Evolutionary conservation across 2,329 filamentous ascomycete species (phyloP).

Genomic region (Trichoderma atrobrunneum): DNA sequence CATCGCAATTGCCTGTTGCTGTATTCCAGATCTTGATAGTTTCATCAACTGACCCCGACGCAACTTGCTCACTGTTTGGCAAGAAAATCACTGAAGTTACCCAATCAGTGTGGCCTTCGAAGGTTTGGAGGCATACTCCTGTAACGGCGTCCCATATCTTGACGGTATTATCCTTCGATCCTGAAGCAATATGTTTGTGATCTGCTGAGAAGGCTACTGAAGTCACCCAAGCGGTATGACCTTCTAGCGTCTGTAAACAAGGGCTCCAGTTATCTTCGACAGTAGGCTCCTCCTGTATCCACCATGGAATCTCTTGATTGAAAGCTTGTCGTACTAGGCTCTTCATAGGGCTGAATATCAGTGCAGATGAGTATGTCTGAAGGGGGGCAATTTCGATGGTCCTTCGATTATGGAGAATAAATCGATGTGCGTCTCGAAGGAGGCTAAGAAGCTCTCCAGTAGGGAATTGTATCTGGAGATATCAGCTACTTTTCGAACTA

Average conservation of each 20-base stretch:
- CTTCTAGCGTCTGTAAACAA: constrained; percentile 13
- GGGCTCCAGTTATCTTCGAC: background rate
- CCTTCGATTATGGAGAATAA: constrained; percentile 26
- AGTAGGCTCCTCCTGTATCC: background rate
- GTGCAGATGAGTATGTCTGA: constrained; percentile 35
- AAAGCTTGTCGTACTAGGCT: constrained; percentile 24
- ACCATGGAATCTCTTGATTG: constrained; percentile 5
- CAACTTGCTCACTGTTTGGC: background rate
- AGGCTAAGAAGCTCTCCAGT: constrained; percentile 14
- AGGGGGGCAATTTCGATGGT: constrained; percentile 30
- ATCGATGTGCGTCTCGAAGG: constrained; percentile 32
- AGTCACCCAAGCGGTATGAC: background rate
- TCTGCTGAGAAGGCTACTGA: constrained; percentile 9
- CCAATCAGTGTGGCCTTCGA: background rate
- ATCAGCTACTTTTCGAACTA: background rate
- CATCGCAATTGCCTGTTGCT: background rate
- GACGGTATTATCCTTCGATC: background rate
- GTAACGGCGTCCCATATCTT: background rate
- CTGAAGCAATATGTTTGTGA: background rate
- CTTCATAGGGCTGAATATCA: constrained; percentile 32
- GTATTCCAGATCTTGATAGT: constrained; percentile 18
- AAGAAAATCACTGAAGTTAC: background rate
- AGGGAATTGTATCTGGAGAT: background rate
- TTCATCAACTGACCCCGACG: background rate
- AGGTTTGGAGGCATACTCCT: background rate